Percentiles rank a stretch among this genome's conserved stretches.
phyloP scores from a whole-genome alignment of 129 eudicot species.

The Apium graveolens region DNA sequence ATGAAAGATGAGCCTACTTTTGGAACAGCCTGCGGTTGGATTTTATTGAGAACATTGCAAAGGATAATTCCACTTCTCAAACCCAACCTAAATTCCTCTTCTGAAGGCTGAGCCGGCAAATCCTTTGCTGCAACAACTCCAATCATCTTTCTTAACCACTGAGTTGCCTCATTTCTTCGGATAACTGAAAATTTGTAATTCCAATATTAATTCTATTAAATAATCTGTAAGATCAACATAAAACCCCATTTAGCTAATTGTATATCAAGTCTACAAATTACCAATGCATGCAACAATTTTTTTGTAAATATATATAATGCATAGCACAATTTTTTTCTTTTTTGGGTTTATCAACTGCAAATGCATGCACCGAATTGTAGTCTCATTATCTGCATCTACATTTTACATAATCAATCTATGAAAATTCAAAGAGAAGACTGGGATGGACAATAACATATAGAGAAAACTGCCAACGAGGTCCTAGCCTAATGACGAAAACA shows the following conservation, averaged over 20 bases:
- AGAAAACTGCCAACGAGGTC: too few relatives aligned
- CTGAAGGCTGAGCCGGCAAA: slow-evolving; percentile 95
- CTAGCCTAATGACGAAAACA: too few relatives aligned
- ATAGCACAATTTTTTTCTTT: not conserved
- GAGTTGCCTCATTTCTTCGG: slow-evolving; percentile 68
- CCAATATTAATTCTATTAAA: not conserved
- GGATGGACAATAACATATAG: not conserved
- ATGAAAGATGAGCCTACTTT: slow-evolving; percentile 38
- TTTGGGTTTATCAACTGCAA: not conserved
- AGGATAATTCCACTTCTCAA: slow-evolving; percentile 77
- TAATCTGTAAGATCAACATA: not conserved
- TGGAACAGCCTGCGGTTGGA: slow-evolving; percentile 50
- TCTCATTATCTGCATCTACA: not conserved
- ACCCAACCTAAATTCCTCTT: slow-evolving; percentile 70
- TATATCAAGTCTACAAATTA: not conserved
- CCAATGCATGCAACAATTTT: not conserved
- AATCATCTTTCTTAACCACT: slow-evolving; percentile 69
- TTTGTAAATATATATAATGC: not conserved
- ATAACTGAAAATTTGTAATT: slow-evolving; percentile 2
- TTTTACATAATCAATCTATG: not conserved
- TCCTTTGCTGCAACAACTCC: slow-evolving; percentile 85
- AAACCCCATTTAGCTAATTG: not conserved
- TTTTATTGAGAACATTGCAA: slow-evolving; percentile 74
- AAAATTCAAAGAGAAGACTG: not conserved
- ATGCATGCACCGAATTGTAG: not conserved